These are phyloP conservation scores for Physcomitrellopsis africana DNA, from an alignment of 225 moss, liverwort and hornwort species.

Conservation along the genomic window DNA sequence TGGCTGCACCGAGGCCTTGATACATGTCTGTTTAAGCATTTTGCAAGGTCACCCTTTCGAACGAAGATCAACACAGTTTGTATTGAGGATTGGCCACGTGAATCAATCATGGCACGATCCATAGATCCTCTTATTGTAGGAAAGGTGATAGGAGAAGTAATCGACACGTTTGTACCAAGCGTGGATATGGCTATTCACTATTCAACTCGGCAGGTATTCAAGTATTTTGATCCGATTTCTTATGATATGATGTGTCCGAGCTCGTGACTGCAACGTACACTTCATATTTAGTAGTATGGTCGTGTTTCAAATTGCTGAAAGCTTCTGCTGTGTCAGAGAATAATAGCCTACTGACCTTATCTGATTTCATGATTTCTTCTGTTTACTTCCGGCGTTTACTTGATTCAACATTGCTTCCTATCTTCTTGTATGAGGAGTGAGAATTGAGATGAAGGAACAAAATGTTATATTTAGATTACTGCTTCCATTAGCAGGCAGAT, in stretches of 20 bases:
- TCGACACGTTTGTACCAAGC: slow-evolving; percentile 82
- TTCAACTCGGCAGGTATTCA: slow-evolving; percentile 62
- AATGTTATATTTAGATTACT: too few relatives aligned
- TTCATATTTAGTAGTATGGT: neutral
- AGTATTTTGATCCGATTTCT: neutral
- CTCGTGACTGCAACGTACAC: neutral
- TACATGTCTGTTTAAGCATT: neutral
- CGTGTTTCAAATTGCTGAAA: too few relatives aligned
- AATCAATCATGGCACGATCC: slow-evolving; percentile 74
- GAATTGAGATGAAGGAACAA: too few relatives aligned
- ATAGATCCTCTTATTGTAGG: slow-evolving; percentile 96
- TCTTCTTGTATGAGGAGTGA: too few relatives aligned
- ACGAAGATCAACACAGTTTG: neutral
- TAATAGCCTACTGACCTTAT: too few relatives aligned
- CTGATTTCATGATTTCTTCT: too few relatives aligned
- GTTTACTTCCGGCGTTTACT: too few relatives aligned
- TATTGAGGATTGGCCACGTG: neutral
- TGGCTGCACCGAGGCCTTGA: neutral
- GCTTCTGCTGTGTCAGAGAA: too few relatives aligned
- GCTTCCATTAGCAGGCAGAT: too few relatives aligned
- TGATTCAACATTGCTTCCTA: too few relatives aligned
- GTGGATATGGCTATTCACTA: slow-evolving; percentile 84
- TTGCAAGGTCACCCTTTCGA: neutral
- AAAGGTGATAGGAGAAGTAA: slow-evolving; percentile 88
- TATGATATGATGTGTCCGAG: neutral